phyloP scores from a whole-genome alignment of 2,329 filamentous ascomycete species.

The Pestalotiopsis sp. region DNA sequence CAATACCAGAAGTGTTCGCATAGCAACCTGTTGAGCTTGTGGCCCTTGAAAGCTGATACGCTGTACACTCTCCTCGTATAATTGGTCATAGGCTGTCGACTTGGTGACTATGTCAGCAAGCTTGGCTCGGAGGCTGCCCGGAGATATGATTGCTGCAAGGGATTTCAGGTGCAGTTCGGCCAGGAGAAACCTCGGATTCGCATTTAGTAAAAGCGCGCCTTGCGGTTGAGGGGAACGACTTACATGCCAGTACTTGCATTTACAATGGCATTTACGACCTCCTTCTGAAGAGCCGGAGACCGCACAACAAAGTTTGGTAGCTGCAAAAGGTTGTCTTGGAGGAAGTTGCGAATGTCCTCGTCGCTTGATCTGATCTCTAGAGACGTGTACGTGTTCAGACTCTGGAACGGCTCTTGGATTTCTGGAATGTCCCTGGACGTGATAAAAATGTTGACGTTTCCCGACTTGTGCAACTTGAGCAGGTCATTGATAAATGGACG shows the following conservation, averaged over 20 bases:
- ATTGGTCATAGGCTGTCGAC: background rate
- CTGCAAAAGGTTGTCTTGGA: background rate
- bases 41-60: conserved; percentile 8
- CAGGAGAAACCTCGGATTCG: background rate
- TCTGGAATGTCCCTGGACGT: background rate
- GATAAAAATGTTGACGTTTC: background rate
- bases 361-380: background rate
- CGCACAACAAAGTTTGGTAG: background rate
- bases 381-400: background rate
- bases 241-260: conserved; percentile 9
- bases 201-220: background rate
- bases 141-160: background rate
- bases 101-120: background rate
- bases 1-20: conserved; percentile 41
- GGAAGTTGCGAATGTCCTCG: background rate
- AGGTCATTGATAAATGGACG: background rate
- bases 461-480: background rate
- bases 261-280: conserved; percentile 22
- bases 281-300: conserved; percentile 18
- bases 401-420: background rate
- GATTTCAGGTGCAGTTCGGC: background rate
- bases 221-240: background rate
- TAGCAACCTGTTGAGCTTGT: conserved; percentile 34
- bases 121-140: background rate
- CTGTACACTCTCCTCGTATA: background rate